Evolutionary conservation across 2,329 filamentous ascomycete species (phyloP).

Genomic region (Fusarium dimerum): DNA sequence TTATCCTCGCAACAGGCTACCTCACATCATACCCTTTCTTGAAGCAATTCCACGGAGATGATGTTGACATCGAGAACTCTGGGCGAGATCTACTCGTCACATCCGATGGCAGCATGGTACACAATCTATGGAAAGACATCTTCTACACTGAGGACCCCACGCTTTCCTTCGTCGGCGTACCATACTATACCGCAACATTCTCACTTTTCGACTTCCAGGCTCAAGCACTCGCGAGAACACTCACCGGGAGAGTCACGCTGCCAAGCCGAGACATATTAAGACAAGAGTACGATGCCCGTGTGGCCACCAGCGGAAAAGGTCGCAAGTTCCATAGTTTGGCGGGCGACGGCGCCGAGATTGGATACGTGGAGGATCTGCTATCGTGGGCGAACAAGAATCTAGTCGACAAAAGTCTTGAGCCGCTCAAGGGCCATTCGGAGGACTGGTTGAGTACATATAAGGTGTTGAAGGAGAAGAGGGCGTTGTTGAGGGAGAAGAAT

Average conservation of each 20-base stretch:
- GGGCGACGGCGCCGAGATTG: slow-evolving; percentile 20
- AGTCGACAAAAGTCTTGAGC: slow-evolving; percentile 5
- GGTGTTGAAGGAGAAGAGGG: slow-evolving; percentile 11
- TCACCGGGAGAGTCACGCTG: slow-evolving; percentile 46
- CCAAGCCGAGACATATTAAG: slow-evolving; percentile 4
- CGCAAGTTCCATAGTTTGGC: slow-evolving; percentile 29
- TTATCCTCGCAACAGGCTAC: slow-evolving; percentile 70
- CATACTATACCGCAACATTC: slow-evolving; percentile 67
- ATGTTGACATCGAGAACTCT: slow-evolving; percentile 44
- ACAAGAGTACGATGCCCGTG: slow-evolving; percentile 24
- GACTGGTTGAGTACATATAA: slow-evolving; percentile 20
- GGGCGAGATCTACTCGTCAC: slow-evolving; percentile 59
- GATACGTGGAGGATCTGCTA: slow-evolving; percentile 24
- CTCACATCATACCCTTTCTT: slow-evolving; percentile 68
- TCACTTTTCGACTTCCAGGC: slow-evolving; percentile 72
- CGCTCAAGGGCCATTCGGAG: slow-evolving; percentile 10
- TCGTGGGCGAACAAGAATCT: slow-evolving; percentile 21
- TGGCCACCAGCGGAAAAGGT: slow-evolving; percentile 19
- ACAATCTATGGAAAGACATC: slow-evolving; percentile 71
- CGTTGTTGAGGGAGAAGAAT: slow-evolving; percentile 8
- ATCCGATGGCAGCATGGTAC: slow-evolving; percentile 59
- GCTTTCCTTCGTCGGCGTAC: slow-evolving; percentile 64
- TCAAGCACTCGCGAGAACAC: slow-evolving; percentile 58
- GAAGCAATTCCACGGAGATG: slow-evolving; percentile 44
- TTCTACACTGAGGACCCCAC: slow-evolving; percentile 70